Conservation (phyloP, 306 rosid species). For the Glycine soja region DNA sequence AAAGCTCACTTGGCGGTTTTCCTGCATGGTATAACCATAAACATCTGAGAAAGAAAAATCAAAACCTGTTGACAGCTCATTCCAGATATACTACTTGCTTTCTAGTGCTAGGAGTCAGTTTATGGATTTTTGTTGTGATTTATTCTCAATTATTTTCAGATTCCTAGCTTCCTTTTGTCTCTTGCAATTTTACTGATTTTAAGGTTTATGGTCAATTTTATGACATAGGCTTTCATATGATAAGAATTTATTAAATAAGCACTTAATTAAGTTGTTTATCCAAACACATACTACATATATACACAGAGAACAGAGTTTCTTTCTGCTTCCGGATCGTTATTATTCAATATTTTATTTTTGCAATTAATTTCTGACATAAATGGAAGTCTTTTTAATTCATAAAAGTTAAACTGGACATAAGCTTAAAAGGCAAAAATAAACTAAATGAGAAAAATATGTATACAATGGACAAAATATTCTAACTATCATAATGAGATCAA, state of each 20-base stretch:
- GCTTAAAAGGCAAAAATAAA: constrained; percentile 5
- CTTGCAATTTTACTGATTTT: constrained; percentile 15
- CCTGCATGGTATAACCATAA: constrained; percentile 60
- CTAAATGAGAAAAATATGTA: constrained; percentile 19
- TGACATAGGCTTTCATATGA: neutral
- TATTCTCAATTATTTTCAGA: neutral
- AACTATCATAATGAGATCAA: neutral
- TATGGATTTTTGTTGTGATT: constrained; percentile 11
- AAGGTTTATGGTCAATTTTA: neutral
- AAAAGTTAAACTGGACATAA: constrained; percentile 21
- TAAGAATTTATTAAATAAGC: neutral
- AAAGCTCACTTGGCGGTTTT: constrained; percentile 42
- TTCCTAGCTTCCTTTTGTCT: constrained; percentile 12
- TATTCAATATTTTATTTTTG: constrained; percentile 13
- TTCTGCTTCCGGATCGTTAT: constrained; percentile 18
- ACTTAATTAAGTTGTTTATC: neutral
- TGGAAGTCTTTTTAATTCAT: constrained; percentile 1
- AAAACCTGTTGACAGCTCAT: constrained; percentile 25
- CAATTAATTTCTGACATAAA: constrained; percentile 27
- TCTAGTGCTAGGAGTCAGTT: constrained; percentile 11
- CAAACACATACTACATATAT: neutral
- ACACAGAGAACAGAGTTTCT: neutral
- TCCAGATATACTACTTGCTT: constrained; percentile 11
- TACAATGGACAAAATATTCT: constrained; percentile 8
- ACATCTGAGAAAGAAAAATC: constrained; percentile 39